Conservation (phyloP, 129 eudicot species). For the Chrysanthemum lavandulifolium region DNA sequence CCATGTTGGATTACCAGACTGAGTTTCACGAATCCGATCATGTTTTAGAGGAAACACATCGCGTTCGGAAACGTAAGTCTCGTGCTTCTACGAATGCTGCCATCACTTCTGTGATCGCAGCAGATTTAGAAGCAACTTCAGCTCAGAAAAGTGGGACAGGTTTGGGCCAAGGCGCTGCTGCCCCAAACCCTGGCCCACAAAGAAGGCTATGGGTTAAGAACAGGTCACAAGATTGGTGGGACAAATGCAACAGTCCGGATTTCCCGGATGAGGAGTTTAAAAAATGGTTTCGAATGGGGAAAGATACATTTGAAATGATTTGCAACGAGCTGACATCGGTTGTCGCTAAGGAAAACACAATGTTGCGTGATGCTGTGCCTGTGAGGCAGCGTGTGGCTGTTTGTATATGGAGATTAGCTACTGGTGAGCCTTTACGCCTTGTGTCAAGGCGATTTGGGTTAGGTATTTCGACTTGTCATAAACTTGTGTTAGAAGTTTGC, state of each 20-base stretch:
- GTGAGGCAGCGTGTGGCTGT: constrained; percentile 88
- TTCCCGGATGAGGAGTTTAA: constrained; percentile 83
- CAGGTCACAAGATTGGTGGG: constrained; percentile 97
- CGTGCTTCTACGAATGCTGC: constrained; percentile 35
- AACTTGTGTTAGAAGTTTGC: constrained; percentile 93
- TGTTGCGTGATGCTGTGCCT: constrained; percentile 90
- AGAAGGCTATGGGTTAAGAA: constrained; percentile 86
- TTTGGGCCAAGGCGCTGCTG: background rate
- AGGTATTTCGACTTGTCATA: constrained; percentile 93
- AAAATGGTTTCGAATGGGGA: constrained; percentile 89
- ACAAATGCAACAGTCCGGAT: constrained; percentile 82
- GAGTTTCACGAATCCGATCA: constrained; percentile 34
- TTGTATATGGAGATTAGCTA: constrained; percentile 92
- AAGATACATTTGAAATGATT: constrained; percentile 80
- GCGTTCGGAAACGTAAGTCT: constrained; percentile 54
- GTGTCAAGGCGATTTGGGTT: constrained; percentile 91
- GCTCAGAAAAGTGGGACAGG: constrained; percentile 2
- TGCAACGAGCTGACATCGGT: constrained; percentile 76
- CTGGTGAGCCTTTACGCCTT: constrained; percentile 89
- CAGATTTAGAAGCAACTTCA: constrained; percentile 18
- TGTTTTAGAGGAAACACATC: constrained; percentile 40
- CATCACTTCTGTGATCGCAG: constrained; percentile 32
- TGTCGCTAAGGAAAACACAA: constrained; percentile 91
- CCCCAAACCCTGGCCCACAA: constrained; percentile 48
- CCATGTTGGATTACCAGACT: constrained; percentile 56